Conservation (phyloP, 805 yeast species). For the Blastobotrys mokoenaii region DNA sequence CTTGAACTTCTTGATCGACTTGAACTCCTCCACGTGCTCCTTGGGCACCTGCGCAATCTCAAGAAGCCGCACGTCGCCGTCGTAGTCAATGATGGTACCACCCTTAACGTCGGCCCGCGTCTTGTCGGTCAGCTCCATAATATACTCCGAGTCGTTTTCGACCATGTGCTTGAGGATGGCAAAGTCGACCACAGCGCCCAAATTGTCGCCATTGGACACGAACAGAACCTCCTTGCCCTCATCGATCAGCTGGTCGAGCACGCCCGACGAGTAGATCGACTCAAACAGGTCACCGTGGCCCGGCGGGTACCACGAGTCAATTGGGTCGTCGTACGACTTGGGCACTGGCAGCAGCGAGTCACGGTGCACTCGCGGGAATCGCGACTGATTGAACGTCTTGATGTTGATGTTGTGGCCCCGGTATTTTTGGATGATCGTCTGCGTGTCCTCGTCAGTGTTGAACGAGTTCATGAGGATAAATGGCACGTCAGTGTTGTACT, state of each 20-base stretch:
- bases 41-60: slow-evolving; percentile 99
- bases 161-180: slow-evolving; percentile 88
- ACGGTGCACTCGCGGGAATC: slow-evolving; percentile 90
- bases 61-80: slow-evolving; percentile 85
- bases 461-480: slow-evolving; percentile 96
- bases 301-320: slow-evolving; percentile 98
- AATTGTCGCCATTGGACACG: slow-evolving; percentile 96
- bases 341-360: slow-evolving; percentile 97
- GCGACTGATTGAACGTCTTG: slow-evolving; percentile 95
- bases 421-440: slow-evolving; percentile 89
- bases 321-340: slow-evolving; percentile 55
- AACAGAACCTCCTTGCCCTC: slow-evolving; percentile 93
- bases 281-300: slow-evolving; percentile 99
- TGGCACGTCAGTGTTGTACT: slow-evolving; percentile 88
- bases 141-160: slow-evolving; percentile 83
- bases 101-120: slow-evolving; percentile 99
- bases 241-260: slow-evolving; percentile 76
- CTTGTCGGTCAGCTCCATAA: slow-evolving; percentile 98
- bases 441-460: slow-evolving; percentile 95
- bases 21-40: slow-evolving; percentile 96
- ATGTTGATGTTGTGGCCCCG: slow-evolving; percentile 94
- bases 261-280: slow-evolving; percentile 80
- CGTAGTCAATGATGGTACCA: slow-evolving; percentile 95
- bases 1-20: slow-evolving; percentile 94
- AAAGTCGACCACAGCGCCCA: slow-evolving; percentile 96